Base-by-base conservation (phyloP, 345 rosid species). In the Brassica rapa region DNA sequence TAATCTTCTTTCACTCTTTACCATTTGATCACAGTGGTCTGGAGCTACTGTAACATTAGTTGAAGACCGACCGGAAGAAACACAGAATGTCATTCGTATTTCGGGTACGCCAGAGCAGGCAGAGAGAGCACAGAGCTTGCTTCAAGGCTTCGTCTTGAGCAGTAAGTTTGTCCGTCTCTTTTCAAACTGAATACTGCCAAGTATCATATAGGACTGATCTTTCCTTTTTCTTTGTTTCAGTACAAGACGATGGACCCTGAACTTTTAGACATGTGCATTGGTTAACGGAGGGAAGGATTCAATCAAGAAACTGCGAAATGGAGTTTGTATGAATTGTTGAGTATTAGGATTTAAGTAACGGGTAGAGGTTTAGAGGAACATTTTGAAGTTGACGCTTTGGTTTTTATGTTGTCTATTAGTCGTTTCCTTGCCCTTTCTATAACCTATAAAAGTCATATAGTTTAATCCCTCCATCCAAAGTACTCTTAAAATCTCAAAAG, bases 31-130 rank as follows among this genome's bases (percentile, higher is more conserved):
- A 71, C 87, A 96, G 99, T 80, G 93, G 81, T 91, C 97, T 6
- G 99, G 99, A 68, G 99, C 99, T 83, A 90, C 84, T 64, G 90
- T 96, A 66, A 86, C 86, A 24, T 85, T 96, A 21, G 83, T 93
- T 14, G 97, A 91, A 81, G 97, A 91, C 77, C 80, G 85, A 69
- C 91, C 89, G 0, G 95, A 89, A 1, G 88, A 81, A 71, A 80
- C 85, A 4, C 91, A 88, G 68, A 96, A 89, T 81, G 84, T 87
- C 27, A 93, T 96, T 74, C 86, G 86, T 82, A 88, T 96, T 77
- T 91, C 97, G 11, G 99, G 99, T 67, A 93, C 98, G 56, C 97
- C 96, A 0, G 98, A 96, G 77, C 98, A 96, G 83, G 93, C 87
- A 10, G 99, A 91, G 85, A 87, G 93, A 85, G 99, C 98, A 27